A percentile compares a stretch with the other conserved stretches of the same genome.
Conservation (phyloP, 257 asterid species). For the Jacaranda mimosifolia region DNA sequence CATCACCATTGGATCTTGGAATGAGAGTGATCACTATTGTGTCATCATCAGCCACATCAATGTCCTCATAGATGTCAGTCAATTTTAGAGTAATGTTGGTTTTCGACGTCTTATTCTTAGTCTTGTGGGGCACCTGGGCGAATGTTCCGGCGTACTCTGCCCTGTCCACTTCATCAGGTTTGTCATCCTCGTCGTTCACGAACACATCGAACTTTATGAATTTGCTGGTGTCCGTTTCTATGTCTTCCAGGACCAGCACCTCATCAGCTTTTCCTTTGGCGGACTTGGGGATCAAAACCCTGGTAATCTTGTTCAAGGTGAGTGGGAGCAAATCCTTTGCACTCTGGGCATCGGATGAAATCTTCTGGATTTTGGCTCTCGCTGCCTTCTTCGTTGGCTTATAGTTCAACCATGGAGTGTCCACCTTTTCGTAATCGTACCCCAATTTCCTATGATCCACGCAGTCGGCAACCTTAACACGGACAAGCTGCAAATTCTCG, state of each 20-base stretch:
- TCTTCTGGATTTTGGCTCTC: background rate
- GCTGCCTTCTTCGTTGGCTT: slow-evolving; percentile 35
- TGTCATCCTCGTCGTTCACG: slow-evolving; percentile 41
- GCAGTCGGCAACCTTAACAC: slow-evolving; percentile 34
- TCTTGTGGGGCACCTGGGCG: slow-evolving; percentile 42
- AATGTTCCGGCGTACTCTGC: slow-evolving; percentile 40
- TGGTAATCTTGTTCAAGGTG: background rate
- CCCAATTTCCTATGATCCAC: slow-evolving; percentile 34
- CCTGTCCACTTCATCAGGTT: slow-evolving; percentile 37
- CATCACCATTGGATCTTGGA: slow-evolving; percentile 35
- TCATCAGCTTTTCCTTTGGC: slow-evolving; percentile 22
- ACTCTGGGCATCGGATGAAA: background rate
- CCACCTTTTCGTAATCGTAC: slow-evolving; percentile 32
- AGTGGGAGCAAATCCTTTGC: background rate
- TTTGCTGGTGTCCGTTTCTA: slow-evolving; percentile 22
- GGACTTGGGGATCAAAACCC: no score
- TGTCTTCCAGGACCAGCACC: slow-evolving; percentile 15
- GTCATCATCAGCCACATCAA: slow-evolving; percentile 41
- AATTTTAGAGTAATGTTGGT: slow-evolving; percentile 31
- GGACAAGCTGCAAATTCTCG: slow-evolving; percentile 39
- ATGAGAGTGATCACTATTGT: slow-evolving; percentile 32
- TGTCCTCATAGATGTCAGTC: slow-evolving; percentile 39
- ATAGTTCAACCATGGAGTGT: slow-evolving; percentile 41
- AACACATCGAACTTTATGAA: slow-evolving; percentile 40
- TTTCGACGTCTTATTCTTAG: background rate